phyloP scores from a whole-genome alignment of 2,329 filamentous ascomycete species.

The Calonectria fujianensis region DNA sequence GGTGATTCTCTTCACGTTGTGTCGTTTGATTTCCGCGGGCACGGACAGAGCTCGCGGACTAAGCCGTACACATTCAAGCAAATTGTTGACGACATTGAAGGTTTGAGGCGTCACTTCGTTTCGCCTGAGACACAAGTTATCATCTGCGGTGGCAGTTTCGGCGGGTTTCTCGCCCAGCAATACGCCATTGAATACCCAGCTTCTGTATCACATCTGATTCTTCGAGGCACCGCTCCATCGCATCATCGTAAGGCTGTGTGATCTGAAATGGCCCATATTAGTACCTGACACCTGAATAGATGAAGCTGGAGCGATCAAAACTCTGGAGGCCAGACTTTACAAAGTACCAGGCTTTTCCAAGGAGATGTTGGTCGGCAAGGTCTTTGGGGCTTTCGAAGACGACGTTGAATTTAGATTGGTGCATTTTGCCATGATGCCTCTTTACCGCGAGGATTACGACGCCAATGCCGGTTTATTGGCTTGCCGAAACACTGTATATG shows the following conservation, averaged over 20 bases:
- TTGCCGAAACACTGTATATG: conserved; percentile 43
- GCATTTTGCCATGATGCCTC: conserved; percentile 48
- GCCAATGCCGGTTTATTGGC: conserved; percentile 36
- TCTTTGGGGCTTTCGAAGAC: conserved; percentile 43
- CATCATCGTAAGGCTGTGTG: conserved; percentile 43
- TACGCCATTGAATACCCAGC: conserved; percentile 44
- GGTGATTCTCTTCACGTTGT: conserved; percentile 38
- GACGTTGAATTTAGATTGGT: conserved; percentile 44
- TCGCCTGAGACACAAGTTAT: conserved; percentile 34
- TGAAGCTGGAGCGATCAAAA: conserved; percentile 46
- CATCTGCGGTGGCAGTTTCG: conserved; percentile 47
- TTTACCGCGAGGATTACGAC: conserved; percentile 44
- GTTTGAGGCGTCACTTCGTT: conserved; percentile 37
- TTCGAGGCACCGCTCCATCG: conserved; percentile 45
- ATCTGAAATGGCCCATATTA: not conserved
- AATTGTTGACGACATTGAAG: conserved; percentile 46
- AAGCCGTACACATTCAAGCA: conserved; percentile 48
- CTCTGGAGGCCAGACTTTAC: conserved; percentile 36
- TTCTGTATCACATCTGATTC: conserved; percentile 40
- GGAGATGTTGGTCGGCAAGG: conserved; percentile 44
- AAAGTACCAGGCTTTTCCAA: conserved; percentile 44
- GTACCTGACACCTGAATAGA: conserved; percentile 29
- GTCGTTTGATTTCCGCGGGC: conserved; percentile 47
- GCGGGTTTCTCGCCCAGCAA: conserved; percentile 46
- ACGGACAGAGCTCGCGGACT: conserved; percentile 46